Evolutionary conservation across 768 basidiomycete species (phyloP).

Genomic region (Mycena alexandri): DNA sequence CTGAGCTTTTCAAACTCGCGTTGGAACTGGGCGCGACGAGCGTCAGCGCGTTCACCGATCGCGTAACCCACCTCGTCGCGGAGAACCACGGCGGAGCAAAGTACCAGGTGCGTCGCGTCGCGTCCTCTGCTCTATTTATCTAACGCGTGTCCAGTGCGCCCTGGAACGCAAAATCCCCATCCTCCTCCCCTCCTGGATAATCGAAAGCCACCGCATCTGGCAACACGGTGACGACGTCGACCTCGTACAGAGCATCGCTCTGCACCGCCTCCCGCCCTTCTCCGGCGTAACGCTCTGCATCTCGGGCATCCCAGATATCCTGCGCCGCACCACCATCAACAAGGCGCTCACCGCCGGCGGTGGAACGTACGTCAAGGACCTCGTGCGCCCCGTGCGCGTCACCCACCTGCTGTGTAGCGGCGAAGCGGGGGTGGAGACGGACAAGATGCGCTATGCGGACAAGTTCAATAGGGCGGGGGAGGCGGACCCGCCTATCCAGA

Average conservation of each 20-base stretch:
- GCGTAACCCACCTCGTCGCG: slow-evolving; percentile 90
- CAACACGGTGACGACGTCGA: slow-evolving; percentile 85
- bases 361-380: slow-evolving; percentile 78
- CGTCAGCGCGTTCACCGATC: slow-evolving; percentile 81
- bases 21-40: slow-evolving; percentile 83
- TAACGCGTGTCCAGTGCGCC: slow-evolving; percentile 72
- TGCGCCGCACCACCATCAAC: slow-evolving; percentile 73
- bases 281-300: slow-evolving; percentile 75
- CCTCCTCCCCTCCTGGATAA: slow-evolving; percentile 84
- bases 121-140: not conserved
- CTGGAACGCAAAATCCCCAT: slow-evolving; percentile 85
- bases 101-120: slow-evolving; percentile 68
- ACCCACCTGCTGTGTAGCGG: slow-evolving; percentile 89
- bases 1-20: slow-evolving; percentile 79
- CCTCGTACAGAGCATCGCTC: slow-evolving; percentile 65
- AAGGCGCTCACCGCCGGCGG: slow-evolving; percentile 68
- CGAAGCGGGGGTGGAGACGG: slow-evolving; percentile 62
- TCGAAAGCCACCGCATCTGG: slow-evolving; percentile 80
- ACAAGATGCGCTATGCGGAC: slow-evolving; percentile 79
- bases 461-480: slow-evolving; percentile 79
- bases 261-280: slow-evolving; percentile 60
- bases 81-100: slow-evolving; percentile 83
- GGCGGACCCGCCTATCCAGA: slow-evolving; percentile 68
- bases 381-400: slow-evolving; percentile 82
- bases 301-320: slow-evolving; percentile 79